Percentiles rank a stretch among this genome's conserved stretches.
Conservation (phyloP, 768 basidiomycete genomes). For the Mycena rebaudengoi region DNA sequence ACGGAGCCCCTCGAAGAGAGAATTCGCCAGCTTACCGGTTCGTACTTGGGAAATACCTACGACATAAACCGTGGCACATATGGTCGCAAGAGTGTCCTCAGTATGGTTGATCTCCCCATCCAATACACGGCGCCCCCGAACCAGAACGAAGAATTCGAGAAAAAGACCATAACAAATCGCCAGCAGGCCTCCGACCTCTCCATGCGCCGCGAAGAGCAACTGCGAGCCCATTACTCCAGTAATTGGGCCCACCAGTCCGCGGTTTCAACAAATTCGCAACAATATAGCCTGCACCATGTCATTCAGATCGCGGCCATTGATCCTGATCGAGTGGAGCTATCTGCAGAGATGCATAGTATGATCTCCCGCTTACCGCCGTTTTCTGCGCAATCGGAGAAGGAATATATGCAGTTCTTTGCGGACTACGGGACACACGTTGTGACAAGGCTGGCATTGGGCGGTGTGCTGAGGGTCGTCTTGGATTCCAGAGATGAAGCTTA, state of each 20-base stretch:
- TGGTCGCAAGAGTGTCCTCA: neutral
- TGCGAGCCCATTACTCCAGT: neutral
- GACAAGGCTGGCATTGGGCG: neutral
- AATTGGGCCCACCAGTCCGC: neutral
- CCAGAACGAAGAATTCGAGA: neutral
- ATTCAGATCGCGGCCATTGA: neutral
- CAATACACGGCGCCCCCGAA: neutral
- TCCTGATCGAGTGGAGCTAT: neutral
- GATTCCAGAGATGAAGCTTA: neutral
- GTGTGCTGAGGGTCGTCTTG: neutral
- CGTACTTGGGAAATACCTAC: neutral
- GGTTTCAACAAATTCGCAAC: neutral
- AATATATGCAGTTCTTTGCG: neutral
- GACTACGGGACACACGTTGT: neutral
- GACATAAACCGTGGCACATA: neutral
- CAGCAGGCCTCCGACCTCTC: neutral
- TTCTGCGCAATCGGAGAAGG: neutral
- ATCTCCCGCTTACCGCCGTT: neutral
- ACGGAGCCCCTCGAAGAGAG: neutral
- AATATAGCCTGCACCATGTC: neutral
- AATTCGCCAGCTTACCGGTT: neutral
- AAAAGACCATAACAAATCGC: too few relatives aligned
- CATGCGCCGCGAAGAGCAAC: neutral
- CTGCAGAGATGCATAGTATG: neutral
- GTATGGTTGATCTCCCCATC: neutral